These are phyloP conservation scores for Theobroma cacao DNA, from an alignment of 345 rosid genomes.

Conservation along the genomic window DNA sequence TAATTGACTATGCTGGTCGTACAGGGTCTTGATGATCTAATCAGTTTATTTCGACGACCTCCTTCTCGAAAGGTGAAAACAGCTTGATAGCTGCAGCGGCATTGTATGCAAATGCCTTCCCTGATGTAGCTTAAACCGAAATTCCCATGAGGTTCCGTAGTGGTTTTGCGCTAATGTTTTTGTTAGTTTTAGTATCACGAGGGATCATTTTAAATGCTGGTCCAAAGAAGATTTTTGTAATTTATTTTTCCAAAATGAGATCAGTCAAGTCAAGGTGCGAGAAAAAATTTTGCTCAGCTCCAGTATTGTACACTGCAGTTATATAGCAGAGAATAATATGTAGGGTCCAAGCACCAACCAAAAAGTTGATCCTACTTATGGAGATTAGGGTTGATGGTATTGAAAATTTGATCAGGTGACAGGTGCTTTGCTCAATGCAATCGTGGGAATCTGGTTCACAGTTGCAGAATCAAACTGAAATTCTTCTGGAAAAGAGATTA, in stretches of 20 bases:
- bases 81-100: constrained; percentile 33
- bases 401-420: not conserved
- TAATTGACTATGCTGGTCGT: constrained; percentile 9
- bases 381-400: not conserved
- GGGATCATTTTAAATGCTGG: constrained; percentile 14
- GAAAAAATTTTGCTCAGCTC: constrained; percentile 20
- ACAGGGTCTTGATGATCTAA: constrained; percentile 96
- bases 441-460: too few relatives aligned
- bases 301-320: not conserved
- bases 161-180: not conserved
- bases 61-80: constrained; percentile 84
- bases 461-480: too few relatives aligned
- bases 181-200: constrained; percentile 13
- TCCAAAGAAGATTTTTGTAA: constrained; percentile 18
- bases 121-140: constrained; percentile 17
- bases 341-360: too few relatives aligned
- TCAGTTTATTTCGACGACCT: constrained; percentile 89
- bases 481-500: too few relatives aligned
- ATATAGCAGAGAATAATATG: not conserved
- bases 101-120: not conserved
- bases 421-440: not conserved
- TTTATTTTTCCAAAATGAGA: constrained; percentile 19
- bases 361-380: too few relatives aligned
- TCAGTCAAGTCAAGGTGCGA: constrained; percentile 6
- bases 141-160: constrained; percentile 9